These are phyloP conservation scores for Citrus cavaleriei DNA, from an alignment of 345 rosid genomes.

Conservation along the genomic window DNA sequence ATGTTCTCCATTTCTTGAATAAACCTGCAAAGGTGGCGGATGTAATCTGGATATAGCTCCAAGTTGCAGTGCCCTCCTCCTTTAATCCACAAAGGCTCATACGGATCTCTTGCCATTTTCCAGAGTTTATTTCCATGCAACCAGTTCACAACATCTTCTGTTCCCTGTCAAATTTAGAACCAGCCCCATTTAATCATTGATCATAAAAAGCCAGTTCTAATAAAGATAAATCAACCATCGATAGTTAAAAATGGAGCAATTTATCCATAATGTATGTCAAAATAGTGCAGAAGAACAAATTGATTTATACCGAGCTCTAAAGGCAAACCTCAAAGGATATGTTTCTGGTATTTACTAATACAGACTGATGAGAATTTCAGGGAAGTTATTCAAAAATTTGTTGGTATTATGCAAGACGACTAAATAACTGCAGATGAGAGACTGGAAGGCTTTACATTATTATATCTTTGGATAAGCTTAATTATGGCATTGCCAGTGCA, in stretches of 20 bases:
- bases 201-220: background rate
- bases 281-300: background rate
- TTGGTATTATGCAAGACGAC: background rate
- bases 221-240: background rate
- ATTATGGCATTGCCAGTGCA: background rate
- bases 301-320: no score
- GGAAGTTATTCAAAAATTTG: background rate
- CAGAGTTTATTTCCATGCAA: constrained; percentile 89
- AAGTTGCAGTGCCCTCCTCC: constrained; percentile 99
- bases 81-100: constrained; percentile 95
- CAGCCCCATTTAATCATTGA: background rate
- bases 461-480: background rate
- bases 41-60: constrained; percentile 93
- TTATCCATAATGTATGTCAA: background rate
- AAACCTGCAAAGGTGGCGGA: constrained; percentile 76
- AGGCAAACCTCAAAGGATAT: no score
- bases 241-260: background rate
- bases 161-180: constrained; percentile 57
- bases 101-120: constrained; percentile 88
- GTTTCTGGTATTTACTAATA: no score
- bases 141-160: constrained; percentile 96
- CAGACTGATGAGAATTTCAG: background rate
- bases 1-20: constrained; percentile 88
- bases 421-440: background rate
- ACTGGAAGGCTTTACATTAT: background rate